Evolutionary conservation across 208 protist genomes (phyloP).

Genomic region (Crithidia acanthocephali): DNA sequence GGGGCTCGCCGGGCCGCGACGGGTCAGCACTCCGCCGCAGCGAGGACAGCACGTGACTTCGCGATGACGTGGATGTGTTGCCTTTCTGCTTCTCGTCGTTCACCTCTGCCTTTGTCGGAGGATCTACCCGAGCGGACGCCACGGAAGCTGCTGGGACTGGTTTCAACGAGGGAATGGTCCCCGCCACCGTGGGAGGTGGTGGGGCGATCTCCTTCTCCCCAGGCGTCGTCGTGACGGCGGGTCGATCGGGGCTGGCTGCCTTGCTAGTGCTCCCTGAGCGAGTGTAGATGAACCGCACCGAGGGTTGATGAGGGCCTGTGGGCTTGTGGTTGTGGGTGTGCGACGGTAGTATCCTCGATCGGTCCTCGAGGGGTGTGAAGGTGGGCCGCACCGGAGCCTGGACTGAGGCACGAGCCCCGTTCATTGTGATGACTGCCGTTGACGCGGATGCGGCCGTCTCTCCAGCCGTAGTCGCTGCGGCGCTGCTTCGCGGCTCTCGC

Average conservation of each 20-base stretch:
- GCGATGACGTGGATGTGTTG: neutral
- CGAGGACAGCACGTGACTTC: neutral
- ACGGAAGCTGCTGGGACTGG: neutral
- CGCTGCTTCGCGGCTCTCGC: neutral
- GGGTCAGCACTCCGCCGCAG: neutral
- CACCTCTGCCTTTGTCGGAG: neutral
- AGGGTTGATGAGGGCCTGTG: neutral
- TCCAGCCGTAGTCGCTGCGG: neutral
- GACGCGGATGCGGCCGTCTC: neutral
- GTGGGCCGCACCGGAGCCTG: neutral
- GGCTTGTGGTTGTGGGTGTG: neutral
- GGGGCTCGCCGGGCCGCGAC: neutral
- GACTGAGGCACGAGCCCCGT: neutral
- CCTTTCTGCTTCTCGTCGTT: neutral
- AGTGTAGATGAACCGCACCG: conserved; percentile 29
- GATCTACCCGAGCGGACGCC: too few species aligned
- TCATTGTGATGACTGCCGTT: neutral
- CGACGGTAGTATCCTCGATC: neutral
- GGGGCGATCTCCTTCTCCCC: neutral
- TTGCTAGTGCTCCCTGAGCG: conserved; percentile 8
- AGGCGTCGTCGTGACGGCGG: neutral
- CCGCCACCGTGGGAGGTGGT: neutral
- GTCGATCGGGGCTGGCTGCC: neutral
- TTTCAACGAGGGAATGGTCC: neutral
- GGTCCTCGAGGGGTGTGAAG: neutral